Conservation (phyloP, 2,329 filamentous ascomycete genomes). For the Penicillium sp. region DNA sequence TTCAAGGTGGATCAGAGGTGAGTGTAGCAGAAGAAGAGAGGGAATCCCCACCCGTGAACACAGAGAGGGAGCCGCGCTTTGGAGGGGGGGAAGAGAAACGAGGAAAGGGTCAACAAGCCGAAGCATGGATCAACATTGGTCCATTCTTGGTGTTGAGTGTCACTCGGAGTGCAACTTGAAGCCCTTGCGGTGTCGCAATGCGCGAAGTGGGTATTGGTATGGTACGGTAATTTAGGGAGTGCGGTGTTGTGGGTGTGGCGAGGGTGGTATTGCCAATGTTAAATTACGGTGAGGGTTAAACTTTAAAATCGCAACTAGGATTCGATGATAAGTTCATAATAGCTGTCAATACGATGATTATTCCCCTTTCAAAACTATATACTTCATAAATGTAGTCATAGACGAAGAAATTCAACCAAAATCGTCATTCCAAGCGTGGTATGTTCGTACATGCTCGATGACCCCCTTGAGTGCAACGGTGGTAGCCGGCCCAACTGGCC, state of each 20-base stretch:
- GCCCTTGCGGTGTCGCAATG: constrained; percentile 28
- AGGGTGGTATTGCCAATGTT: not conserved
- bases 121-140: constrained; percentile 31
- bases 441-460: constrained; percentile 23
- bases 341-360: no score
- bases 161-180: constrained; percentile 25
- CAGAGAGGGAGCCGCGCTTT: not conserved
- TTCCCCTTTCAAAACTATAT: not conserved
- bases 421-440: constrained; percentile 16
- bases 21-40: constrained; percentile 13
- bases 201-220: constrained; percentile 14
- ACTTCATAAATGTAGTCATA: not conserved
- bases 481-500: constrained; percentile 25
- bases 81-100: constrained; percentile 4
- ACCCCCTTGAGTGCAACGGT: constrained; percentile 32
- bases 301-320: not conserved
- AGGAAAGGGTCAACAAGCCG: constrained; percentile 5
- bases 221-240: constrained; percentile 2
- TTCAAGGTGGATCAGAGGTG: constrained; percentile 18
- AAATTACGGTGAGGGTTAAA: not conserved
- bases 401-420: no score
- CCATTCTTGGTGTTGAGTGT: constrained; percentile 27
- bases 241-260: not conserved
- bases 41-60: constrained; percentile 13
- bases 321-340: not conserved